Percentiles rank a stretch among this genome's conserved stretches.
Evolutionary conservation across 2,329 filamentous ascomycete genomes (phyloP).

Genomic region (Aspergillus fumigatiaffinis): DNA sequence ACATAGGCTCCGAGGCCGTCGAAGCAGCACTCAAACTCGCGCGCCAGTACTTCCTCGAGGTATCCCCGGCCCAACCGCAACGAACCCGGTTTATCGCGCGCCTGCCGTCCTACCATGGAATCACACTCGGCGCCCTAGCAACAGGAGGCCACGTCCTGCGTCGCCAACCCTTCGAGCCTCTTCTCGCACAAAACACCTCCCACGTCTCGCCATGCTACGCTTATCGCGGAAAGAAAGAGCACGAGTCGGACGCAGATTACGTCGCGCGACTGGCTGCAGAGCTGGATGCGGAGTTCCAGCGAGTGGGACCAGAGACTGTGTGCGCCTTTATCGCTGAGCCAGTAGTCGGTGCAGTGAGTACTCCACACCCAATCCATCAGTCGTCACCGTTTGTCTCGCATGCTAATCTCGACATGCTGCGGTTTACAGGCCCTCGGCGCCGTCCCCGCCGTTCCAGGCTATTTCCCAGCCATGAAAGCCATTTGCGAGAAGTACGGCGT

Average conservation of each 20-base stretch:
- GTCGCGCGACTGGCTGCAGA: slow-evolving; percentile 59
- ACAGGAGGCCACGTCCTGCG: slow-evolving; percentile 61
- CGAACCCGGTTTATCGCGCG: slow-evolving; percentile 62
- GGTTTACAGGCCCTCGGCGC: slow-evolving; percentile 59
- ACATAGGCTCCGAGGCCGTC: slow-evolving; percentile 61
- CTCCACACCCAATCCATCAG: neutral
- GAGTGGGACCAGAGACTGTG: slow-evolving; percentile 61
- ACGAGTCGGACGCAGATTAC: slow-evolving; percentile 58
- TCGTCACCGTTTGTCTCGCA: neutral
- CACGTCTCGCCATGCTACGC: slow-evolving; percentile 64
- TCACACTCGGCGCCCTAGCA: slow-evolving; percentile 63
- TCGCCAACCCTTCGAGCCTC: slow-evolving; percentile 57
- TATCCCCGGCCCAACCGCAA: slow-evolving; percentile 47
- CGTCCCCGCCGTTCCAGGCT: slow-evolving; percentile 62
- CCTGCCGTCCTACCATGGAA: slow-evolving; percentile 66
- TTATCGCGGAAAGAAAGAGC: slow-evolving; percentile 53
- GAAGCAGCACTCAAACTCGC: slow-evolving; percentile 66
- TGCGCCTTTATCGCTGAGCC: slow-evolving; percentile 72
- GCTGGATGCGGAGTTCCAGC: slow-evolving; percentile 63
- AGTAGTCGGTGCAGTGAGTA: slow-evolving; percentile 63
- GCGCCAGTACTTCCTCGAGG: slow-evolving; percentile 63
- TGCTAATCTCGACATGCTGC: neutral
- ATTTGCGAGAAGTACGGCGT: slow-evolving; percentile 69
- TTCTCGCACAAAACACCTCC: slow-evolving; percentile 55
- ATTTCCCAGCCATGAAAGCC: slow-evolving; percentile 63